Base-by-base conservation (phyloP, 768 basidiomycete genomes). In the Boletus bicolor region DNA sequence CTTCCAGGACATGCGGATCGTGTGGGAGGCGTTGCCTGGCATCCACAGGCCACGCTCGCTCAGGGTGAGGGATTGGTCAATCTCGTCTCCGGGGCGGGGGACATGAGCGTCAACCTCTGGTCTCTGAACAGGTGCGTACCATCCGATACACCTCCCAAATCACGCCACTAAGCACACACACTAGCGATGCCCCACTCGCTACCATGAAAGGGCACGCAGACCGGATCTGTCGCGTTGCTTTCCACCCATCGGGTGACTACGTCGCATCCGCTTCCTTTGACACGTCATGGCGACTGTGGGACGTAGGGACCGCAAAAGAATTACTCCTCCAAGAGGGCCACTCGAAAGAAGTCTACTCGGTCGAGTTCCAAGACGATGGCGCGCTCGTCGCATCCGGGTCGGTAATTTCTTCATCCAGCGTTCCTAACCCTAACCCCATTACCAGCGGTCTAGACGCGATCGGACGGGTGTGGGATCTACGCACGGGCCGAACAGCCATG, bases 201-300 rank as follows among this genome's bases (percentile, higher is more conserved):
- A 83, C 86, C 4, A 76, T 99, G 70, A 82, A 85, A 71, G 97
- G 97, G 2, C 97, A 98, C 68, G 81, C 86, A 67, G 88, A 86
- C 55, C 88, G 97, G 21, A 86, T 99, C 3, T 95, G 93, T 69
- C 85, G 97, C 15, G 89, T 98, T 21, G 92, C 90, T 0, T 99
- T 98, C 73, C 97, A 99, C 71, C 95, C 97, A 2, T 96, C 93
- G 0, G 97, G 97, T 1, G 76, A 87, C 44, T 98, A 95, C 69
- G 82, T 97, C 30, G 95, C 90, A 2, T 95, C 93, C 57, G 95
- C 97, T 1, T 93, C 91, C 59, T 98, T 95, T 64, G 97, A 99
- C 71, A 96, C 92, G 15, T 91, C 96, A 28, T 99, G 97, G 97
- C 78, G 97, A 43, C 72, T 98, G 50, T 99, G 97, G 97, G 96